A percentile compares a stretch with the other conserved stretches of the same genome.
phyloP scores from a whole-genome alignment of 768 basidiomycete species.

The Termitomyces heimii region DNA sequence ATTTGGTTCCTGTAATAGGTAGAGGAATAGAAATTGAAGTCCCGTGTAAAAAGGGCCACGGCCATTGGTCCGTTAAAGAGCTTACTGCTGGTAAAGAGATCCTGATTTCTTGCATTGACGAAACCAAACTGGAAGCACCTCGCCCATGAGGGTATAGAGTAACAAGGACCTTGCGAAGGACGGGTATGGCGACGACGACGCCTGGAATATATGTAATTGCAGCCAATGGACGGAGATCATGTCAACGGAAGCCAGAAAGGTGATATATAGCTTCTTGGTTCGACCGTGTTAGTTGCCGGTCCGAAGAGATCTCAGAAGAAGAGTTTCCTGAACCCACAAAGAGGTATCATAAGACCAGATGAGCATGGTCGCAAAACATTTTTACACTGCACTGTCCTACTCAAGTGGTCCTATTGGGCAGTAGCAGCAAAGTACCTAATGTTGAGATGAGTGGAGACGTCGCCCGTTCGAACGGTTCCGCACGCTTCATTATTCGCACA shows the following conservation, averaged over 20 bases:
- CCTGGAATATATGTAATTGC: constrained; percentile 40
- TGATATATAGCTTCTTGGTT: neutral
- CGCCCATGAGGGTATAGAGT: constrained; percentile 59
- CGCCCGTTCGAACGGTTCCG: constrained; percentile 60
- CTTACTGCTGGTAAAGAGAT: constrained; percentile 66
- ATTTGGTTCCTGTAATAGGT: neutral
- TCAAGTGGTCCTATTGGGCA: constrained; percentile 57
- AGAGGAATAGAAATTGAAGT: constrained; percentile 44
- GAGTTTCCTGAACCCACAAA: constrained; percentile 24
- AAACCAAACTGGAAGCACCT: constrained; percentile 27
- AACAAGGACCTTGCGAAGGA: constrained; percentile 56
- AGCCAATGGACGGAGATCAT: neutral
- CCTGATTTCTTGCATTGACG: constrained; percentile 57
- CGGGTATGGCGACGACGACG: constrained; percentile 53
- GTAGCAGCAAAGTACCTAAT: constrained; percentile 70
- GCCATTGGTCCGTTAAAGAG: constrained; percentile 43
- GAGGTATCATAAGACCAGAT: neutral
- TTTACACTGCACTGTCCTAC: constrained; percentile 56
- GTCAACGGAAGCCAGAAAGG: neutral
- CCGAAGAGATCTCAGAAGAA: constrained; percentile 70
- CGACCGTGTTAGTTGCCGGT: constrained; percentile 44
- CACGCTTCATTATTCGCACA: constrained; percentile 60
- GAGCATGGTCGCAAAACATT: neutral
- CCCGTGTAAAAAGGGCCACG: neutral
- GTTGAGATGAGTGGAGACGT: constrained; percentile 55